Evolutionary conservation across 2,329 filamentous ascomycete genomes (phyloP).

Genomic region (Hymenoscyphus infarciens): DNA sequence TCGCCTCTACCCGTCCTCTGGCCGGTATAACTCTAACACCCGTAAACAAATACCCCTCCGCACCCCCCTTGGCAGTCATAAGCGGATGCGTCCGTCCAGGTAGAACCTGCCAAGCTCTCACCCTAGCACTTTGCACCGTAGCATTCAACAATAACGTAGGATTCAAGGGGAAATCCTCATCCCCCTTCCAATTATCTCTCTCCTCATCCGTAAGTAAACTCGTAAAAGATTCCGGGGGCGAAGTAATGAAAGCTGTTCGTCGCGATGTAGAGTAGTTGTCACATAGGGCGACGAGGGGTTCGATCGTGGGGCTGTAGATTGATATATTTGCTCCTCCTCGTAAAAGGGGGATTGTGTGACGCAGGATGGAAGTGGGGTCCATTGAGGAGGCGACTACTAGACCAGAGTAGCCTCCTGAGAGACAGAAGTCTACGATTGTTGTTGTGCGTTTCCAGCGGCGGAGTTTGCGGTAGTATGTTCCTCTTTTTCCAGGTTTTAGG

Average conservation of each 20-base stretch:
- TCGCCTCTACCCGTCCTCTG: constrained; percentile 74
- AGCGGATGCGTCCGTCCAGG: constrained; percentile 88
- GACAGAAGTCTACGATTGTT: constrained; percentile 69
- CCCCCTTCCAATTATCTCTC: constrained; percentile 55
- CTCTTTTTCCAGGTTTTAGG: constrained; percentile 79
- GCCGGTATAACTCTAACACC: constrained; percentile 77
- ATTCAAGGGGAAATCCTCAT: constrained; percentile 79
- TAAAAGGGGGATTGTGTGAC: constrained; percentile 73
- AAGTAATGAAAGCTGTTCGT: constrained; percentile 67
- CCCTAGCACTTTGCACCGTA: constrained; percentile 74
- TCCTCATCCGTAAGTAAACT: constrained; percentile 45
- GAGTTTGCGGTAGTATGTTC: constrained; percentile 84
- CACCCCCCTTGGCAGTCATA: constrained; percentile 85
- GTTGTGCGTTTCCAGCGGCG: constrained; percentile 73
- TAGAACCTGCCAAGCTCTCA: constrained; percentile 83
- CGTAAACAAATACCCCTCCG: constrained; percentile 88
- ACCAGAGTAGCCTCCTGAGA: constrained; percentile 75
- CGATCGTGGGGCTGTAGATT: constrained; percentile 77
- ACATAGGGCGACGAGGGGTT: constrained; percentile 71
- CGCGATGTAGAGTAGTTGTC: constrained; percentile 83
- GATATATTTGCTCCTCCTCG: constrained; percentile 80
- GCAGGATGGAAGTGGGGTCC: constrained; percentile 74
- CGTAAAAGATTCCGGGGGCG: constrained; percentile 44
- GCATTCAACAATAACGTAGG: constrained; percentile 79
- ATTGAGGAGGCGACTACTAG: constrained; percentile 79